phyloP scores from a whole-genome alignment of 805 yeast genomes.

The Sungouiella blattae region DNA sequence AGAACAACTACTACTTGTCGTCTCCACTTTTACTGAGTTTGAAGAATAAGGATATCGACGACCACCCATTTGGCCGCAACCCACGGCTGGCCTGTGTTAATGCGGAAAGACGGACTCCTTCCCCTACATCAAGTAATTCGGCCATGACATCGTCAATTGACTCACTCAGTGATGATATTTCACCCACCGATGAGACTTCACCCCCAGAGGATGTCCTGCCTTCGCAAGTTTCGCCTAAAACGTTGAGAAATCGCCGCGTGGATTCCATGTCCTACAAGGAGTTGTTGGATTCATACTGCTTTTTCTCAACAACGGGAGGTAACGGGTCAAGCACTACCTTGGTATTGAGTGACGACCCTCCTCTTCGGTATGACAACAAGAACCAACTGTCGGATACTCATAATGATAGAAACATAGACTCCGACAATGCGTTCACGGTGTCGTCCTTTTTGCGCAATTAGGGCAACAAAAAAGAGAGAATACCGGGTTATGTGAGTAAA shows the following conservation, averaged over 20 bases:
- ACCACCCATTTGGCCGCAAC: not conserved
- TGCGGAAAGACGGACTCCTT: too few species aligned
- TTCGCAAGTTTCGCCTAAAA: not conserved
- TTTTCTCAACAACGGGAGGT: constrained; percentile 34
- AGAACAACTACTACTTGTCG: constrained; percentile 32
- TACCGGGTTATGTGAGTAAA: too few species aligned
- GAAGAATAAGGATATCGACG: constrained; percentile 6
- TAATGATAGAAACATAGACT: not conserved
- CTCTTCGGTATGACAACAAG: not conserved
- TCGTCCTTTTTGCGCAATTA: constrained; percentile 1
- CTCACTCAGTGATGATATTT: too few species aligned
- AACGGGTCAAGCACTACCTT: constrained; percentile 15
- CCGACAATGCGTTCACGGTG: constrained; percentile 2
- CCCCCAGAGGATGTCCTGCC: constrained; percentile 1
- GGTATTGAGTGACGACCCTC: constrained; percentile 16
- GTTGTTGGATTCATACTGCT: constrained; percentile 58
- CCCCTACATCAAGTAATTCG: not conserved
- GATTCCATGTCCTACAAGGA: constrained; percentile 55
- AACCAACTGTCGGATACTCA: not conserved
- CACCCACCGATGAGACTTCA: constrained; percentile 1
- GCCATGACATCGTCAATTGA: not conserved
- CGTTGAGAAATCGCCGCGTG: constrained; percentile 8
- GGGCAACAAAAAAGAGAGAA: too few species aligned
- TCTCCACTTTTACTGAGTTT: constrained; percentile 33
- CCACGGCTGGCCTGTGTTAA: not conserved